Evolutionary conservation across 257 asterid species (phyloP).

Genomic region (Coffea canephora): DNA sequence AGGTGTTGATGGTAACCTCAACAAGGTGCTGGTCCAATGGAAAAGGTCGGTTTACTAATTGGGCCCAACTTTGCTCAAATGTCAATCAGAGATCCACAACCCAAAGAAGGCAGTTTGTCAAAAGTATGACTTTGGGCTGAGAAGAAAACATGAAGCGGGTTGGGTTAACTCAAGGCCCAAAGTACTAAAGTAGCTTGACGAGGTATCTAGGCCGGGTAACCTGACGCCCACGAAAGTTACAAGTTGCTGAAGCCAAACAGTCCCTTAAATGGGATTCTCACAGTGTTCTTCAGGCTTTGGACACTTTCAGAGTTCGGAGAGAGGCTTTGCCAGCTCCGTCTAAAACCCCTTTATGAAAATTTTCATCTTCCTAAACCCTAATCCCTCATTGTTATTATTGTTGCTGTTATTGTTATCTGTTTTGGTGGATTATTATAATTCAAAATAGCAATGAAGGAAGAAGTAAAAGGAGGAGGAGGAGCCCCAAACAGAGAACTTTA

Average conservation of each 20-base stretch:
- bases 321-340: background rate
- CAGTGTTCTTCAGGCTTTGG: background rate
- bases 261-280: background rate
- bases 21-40: no score
- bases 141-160: no score
- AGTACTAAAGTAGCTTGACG: background rate
- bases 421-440: background rate
- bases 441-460: slow-evolving; percentile 19
- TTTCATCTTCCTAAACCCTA: background rate
- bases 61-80: no score
- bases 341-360: background rate
- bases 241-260: background rate
- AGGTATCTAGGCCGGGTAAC: background rate
- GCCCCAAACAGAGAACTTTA: slow-evolving; percentile 59
- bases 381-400: background rate
- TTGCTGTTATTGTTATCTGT: background rate
- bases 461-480: slow-evolving; percentile 16
- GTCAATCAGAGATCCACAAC: no score
- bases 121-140: no score
- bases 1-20: no score
- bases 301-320: background rate
- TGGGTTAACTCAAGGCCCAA: no score
- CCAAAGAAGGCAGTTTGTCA: no score
- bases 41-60: no score
- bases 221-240: background rate